Evolutionary conservation across 768 basidiomycete genomes (phyloP).

Genomic region (Leccinum variicolor): DNA sequence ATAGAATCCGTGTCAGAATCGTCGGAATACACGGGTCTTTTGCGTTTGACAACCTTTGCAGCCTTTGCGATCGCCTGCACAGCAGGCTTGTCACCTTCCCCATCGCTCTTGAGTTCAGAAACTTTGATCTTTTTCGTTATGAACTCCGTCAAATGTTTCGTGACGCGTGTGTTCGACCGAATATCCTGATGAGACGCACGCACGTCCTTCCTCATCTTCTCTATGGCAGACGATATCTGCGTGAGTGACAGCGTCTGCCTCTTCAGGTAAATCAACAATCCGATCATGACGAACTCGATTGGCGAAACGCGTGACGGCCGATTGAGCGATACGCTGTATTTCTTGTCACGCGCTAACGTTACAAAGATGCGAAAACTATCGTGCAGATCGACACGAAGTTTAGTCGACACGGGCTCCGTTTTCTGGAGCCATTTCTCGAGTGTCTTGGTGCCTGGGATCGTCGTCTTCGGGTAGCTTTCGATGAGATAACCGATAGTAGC

Average conservation of each 20-base stretch:
- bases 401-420: slow-evolving; percentile 22
- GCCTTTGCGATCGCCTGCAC: slow-evolving; percentile 8
- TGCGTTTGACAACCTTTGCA: slow-evolving; percentile 23
- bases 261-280: slow-evolving; percentile 39
- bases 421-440: slow-evolving; percentile 39
- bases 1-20: slow-evolving; percentile 18
- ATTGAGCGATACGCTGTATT: slow-evolving; percentile 31
- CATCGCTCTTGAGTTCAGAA: slow-evolving; percentile 31
- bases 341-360: slow-evolving; percentile 31
- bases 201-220: slow-evolving; percentile 37
- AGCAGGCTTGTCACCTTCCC: slow-evolving; percentile 31
- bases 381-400: slow-evolving; percentile 26
- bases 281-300: slow-evolving; percentile 45
- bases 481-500: slow-evolving; percentile 35
- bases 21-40: slow-evolving; percentile 23
- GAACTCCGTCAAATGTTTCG: slow-evolving; percentile 31
- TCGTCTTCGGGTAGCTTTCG: slow-evolving; percentile 28
- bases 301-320: slow-evolving; percentile 38
- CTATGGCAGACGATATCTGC: slow-evolving; percentile 43
- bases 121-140: slow-evolving; percentile 31
- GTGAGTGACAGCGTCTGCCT: slow-evolving; percentile 31
- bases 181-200: slow-evolving; percentile 39
- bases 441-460: slow-evolving; percentile 22
- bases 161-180: slow-evolving; percentile 36
- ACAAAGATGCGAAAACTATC: slow-evolving; percentile 36